Evolutionary conservation across 2,329 filamentous ascomycete genomes (phyloP), one percentile per base, ranked within the genome.

Genomic region (Coleophoma crateriformis): DNA sequence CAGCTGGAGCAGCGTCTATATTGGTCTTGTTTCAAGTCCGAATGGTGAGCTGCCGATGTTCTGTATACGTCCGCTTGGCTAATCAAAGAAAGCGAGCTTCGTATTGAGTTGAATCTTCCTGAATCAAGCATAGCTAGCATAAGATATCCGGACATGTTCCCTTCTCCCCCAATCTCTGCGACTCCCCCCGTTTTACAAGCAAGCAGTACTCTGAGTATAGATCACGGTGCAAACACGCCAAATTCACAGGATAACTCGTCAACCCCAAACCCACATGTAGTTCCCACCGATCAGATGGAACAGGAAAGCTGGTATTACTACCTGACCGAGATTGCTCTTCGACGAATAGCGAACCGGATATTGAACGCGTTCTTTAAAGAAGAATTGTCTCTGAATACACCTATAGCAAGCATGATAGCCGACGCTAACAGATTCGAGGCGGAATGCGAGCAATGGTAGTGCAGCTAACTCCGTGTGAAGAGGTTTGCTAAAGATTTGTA

Each of bases 261-360:
- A 17, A 15, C n/a, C 27, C 12, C 11, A 12, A 32, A 35, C 7
- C 22, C 20, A n/a, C 7, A 14, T 33, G 32, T 2, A 15, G n/a
- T n/a, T 45, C 14, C 20, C 10, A 33, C 33, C 4, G 12, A 33
- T 33, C 49, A 27, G 51, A 42, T 61, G 33, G 59, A 69, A 52
- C 61, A 69, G 42, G 59, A 68, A 46, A 68, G 66, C 48, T 72
- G 71, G 71, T 71, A 68, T 54, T 72, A 72, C 53, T 73, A 73
- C 47, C 61, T 71, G 7, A 69, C 71, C 1, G 71, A 73, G 48
- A 68, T 73, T 42, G 68, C 71, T 0, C 60, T 69, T 5, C 59
- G 71, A 2, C 64, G 71, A 3, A 69, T 73, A 40, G 66, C 66
- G 38, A 72, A 73, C 48, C 63, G 69, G 17, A 66, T 71, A 17